Percentiles rank a stretch among this genome's conserved stretches.
phyloP scores from a whole-genome alignment of 768 basidiomycete species.

The Coprinellus aureogranulatus region DNA sequence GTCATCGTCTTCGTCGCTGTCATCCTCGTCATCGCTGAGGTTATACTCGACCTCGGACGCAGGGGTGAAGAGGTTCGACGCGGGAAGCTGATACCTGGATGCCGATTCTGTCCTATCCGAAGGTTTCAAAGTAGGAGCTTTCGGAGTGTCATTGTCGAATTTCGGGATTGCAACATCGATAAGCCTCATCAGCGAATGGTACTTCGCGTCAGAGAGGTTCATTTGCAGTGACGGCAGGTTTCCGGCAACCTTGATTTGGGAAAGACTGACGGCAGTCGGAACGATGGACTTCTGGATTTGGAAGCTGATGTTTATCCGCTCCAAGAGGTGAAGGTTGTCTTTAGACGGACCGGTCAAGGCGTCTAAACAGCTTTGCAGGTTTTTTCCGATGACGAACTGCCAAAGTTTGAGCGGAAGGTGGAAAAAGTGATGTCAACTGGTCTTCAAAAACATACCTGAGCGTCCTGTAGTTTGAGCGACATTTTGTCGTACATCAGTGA shows the following conservation, averaged over 20 bases:
- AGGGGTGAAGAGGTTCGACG: constrained; percentile 50
- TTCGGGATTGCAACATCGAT: constrained; percentile 89
- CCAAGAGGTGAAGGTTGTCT: constrained; percentile 80
- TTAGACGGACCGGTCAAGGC: constrained; percentile 62
- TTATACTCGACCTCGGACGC: constrained; percentile 60
- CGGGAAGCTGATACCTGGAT: constrained; percentile 42
- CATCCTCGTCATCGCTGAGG: constrained; percentile 56
- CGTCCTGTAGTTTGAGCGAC: constrained; percentile 75
- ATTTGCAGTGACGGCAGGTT: constrained; percentile 83
- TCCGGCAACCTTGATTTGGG: constrained; percentile 88
- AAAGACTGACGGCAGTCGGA: constrained; percentile 73
- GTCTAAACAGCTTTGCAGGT: constrained; percentile 75
- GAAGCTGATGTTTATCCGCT: constrained; percentile 87
- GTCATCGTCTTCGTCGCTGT: constrained; percentile 38
- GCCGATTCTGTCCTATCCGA: constrained; percentile 23
- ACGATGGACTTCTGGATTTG: constrained; percentile 92
- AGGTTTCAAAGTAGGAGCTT: constrained; percentile 10
- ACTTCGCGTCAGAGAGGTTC: constrained; percentile 89
- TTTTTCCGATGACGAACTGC: constrained; percentile 87
- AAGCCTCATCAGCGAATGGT: constrained; percentile 87
- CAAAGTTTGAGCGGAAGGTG: neutral
- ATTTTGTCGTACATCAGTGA: constrained; percentile 95
- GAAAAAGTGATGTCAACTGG: constrained; percentile 34
- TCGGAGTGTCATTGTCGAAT: constrained; percentile 51
- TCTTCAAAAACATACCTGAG: constrained; percentile 61